Conservation (phyloP, 225 moss, liverwort and hornwort genomes). For the Sphagnum tenellum region DNA sequence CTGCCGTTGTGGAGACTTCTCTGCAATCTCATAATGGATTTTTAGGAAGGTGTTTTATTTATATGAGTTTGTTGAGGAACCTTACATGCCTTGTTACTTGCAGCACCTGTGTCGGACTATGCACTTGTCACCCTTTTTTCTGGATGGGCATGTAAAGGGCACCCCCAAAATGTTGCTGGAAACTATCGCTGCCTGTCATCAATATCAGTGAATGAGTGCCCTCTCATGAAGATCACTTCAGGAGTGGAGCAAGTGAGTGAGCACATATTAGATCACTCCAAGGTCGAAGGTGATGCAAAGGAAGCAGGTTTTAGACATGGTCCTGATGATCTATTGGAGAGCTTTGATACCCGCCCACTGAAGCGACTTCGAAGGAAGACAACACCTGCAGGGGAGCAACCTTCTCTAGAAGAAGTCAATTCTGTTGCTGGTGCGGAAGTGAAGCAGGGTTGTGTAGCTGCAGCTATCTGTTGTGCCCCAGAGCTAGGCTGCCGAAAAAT, state of each 20-base stretch:
- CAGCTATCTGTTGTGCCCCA: constrained; percentile 68
- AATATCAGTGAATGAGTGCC: constrained; percentile 46
- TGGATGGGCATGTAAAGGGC: constrained; percentile 97
- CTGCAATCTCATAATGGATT: too few relatives aligned
- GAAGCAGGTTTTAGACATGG: constrained; percentile 33
- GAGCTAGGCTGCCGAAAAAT: constrained; percentile 75
- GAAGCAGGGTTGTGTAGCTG: constrained; percentile 30
- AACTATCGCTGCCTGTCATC: constrained; percentile 73
- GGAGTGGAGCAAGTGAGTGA: constrained; percentile 19
- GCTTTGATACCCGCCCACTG: constrained; percentile 47
- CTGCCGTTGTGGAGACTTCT: too few relatives aligned
- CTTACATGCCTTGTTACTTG: constrained; percentile 2
- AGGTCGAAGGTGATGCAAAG: background rate
- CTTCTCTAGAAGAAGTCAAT: constrained; percentile 11
- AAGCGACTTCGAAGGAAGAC: constrained; percentile 49
- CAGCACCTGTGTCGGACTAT: constrained; percentile 90
- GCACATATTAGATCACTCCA: constrained; percentile 8
- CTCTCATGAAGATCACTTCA: constrained; percentile 34
- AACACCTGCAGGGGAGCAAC: constrained; percentile 8
- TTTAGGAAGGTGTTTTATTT: background rate
- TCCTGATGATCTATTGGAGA: constrained; percentile 35
- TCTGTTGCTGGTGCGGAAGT: background rate
- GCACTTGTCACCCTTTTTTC: constrained; percentile 94
- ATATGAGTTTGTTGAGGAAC: background rate
- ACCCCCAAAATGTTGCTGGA: constrained; percentile 58